Percentiles rank a stretch among this genome's conserved stretches.
Evolutionary conservation across 129 eudicot genomes (phyloP).

Genomic region (Daucus carota): DNA sequence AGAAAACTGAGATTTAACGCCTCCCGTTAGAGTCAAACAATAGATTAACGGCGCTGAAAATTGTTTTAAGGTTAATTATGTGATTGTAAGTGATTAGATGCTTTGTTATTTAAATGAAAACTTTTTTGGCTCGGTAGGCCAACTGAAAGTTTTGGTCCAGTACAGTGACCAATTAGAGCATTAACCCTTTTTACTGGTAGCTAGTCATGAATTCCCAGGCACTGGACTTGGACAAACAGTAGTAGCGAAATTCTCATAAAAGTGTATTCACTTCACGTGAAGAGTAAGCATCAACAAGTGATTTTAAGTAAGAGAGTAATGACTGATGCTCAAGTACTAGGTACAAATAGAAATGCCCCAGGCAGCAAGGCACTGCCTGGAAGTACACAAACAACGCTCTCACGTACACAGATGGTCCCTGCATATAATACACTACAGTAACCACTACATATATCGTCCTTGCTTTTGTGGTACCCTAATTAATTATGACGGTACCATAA

Average conservation of each 20-base stretch:
- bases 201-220: too few relatives aligned
- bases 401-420: slow-evolving; percentile 7
- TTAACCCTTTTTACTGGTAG: too few relatives aligned
- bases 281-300: slow-evolving; percentile 14
- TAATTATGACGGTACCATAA: not conserved
- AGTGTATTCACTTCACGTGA: slow-evolving; percentile 5
- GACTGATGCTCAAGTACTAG: not conserved
- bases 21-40: too few relatives aligned
- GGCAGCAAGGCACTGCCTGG: slow-evolving; percentile 9
- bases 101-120: too few relatives aligned
- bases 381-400: slow-evolving; percentile 11
- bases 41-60: too few relatives aligned
- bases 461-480: not conserved
- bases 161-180: too few relatives aligned
- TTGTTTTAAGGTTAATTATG: too few relatives aligned
- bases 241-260: not conserved
- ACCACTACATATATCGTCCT: not conserved
- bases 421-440: slow-evolving; percentile 7
- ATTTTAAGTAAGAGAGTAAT: not conserved
- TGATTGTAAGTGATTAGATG: too few relatives aligned
- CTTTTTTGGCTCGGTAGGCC: too few relatives aligned
- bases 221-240: not conserved
- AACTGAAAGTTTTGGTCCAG: too few relatives aligned
- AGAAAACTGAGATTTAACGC: too few relatives aligned
- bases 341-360: slow-evolving; percentile 19